A percentile compares a stretch with the other conserved stretches of the same genome.
phyloP scores from a whole-genome alignment of 2,329 filamentous ascomycete species.

The Paracorniculantispora psalliotae region DNA sequence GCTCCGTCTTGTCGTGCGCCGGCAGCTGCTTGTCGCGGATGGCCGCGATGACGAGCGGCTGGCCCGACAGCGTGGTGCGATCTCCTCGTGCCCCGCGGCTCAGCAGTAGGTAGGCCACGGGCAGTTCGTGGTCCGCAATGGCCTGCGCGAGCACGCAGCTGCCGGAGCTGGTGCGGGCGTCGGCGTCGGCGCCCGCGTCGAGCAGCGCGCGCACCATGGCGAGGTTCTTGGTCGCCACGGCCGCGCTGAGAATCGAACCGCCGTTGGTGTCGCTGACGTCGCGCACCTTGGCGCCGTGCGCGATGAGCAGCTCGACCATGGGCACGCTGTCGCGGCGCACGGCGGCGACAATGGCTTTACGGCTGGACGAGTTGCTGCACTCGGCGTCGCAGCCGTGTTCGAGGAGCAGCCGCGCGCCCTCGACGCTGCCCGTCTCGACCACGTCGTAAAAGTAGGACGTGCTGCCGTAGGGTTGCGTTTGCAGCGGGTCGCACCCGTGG shows the following conservation, averaged over 20 bases:
- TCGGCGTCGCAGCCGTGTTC: constrained; percentile 10
- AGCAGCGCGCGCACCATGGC: constrained; percentile 17
- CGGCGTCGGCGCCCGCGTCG: constrained; percentile 17
- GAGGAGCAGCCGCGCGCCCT: constrained; percentile 9
- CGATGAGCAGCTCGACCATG: constrained; percentile 4
- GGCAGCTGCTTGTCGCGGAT: constrained; percentile 4
- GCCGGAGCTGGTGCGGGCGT: constrained; percentile 16
- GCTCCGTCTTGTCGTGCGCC: constrained; percentile 12
- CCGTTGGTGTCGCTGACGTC: constrained; percentile 1
- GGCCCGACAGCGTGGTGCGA: constrained; percentile 12
- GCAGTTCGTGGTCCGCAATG: not conserved
- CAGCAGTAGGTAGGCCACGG: constrained; percentile 11
- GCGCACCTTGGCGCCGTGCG: constrained; percentile 2
- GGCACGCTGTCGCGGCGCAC: constrained; percentile 3
- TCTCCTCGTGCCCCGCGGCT: constrained; percentile 16
- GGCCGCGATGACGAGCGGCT: constrained; percentile 20
- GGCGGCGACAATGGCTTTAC: not conserved
- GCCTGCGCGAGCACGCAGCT: constrained; percentile 12
- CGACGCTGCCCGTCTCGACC: constrained; percentile 2
- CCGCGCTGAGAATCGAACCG: not conserved
- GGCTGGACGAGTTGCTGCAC: not conserved
- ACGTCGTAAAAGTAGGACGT: constrained; percentile 14
- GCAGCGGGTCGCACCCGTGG: constrained; percentile 2
- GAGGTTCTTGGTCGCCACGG: not conserved
- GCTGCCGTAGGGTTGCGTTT: not conserved